Percentiles rank a stretch among this genome's conserved stretches.
Conservation (phyloP, 1,284 basidiomycete species). For the Cryptococcus neoformans region DNA sequence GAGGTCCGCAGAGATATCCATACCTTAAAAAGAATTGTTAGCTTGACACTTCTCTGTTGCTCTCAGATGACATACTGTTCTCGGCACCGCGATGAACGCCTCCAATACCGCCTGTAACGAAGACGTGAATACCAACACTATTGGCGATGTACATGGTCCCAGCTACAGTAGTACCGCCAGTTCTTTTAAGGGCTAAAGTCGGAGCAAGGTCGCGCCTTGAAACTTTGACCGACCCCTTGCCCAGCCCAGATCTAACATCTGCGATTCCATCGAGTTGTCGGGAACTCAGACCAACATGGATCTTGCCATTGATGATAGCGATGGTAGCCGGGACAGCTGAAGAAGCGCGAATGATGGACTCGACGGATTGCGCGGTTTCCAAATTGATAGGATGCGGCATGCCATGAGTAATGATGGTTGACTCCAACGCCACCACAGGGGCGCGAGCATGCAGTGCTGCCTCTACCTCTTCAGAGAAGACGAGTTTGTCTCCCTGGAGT, state of each 20-base stretch:
- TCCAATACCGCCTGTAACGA: constrained; percentile 52
- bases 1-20: constrained; percentile 94
- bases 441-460: constrained; percentile 61
- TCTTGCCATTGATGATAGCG: constrained; percentile 74
- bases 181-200: constrained; percentile 62
- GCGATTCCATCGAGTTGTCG: constrained; percentile 70
- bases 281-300: constrained; percentile 77
- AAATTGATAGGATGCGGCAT: constrained; percentile 77
- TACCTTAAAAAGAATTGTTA: constrained; percentile 55
- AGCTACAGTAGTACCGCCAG: constrained; percentile 90
- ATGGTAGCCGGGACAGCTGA: constrained; percentile 88
- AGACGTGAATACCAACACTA: constrained; percentile 75
- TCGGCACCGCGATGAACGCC: constrained; percentile 92
- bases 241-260: constrained; percentile 52
- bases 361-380: constrained; percentile 68
- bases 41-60: not conserved
- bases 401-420: constrained; percentile 89
- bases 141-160: constrained; percentile 80
- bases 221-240: constrained; percentile 60
- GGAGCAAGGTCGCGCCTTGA: constrained; percentile 84
- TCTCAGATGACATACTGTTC: constrained; percentile 57
- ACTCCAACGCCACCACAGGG: constrained; percentile 58
- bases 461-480: constrained; percentile 61
- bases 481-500: constrained; percentile 23
- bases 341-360: constrained; percentile 70